Evolutionary conservation across 75 land plant genomes (phyloP).

Genomic region (Ceratopteris richardii): DNA sequence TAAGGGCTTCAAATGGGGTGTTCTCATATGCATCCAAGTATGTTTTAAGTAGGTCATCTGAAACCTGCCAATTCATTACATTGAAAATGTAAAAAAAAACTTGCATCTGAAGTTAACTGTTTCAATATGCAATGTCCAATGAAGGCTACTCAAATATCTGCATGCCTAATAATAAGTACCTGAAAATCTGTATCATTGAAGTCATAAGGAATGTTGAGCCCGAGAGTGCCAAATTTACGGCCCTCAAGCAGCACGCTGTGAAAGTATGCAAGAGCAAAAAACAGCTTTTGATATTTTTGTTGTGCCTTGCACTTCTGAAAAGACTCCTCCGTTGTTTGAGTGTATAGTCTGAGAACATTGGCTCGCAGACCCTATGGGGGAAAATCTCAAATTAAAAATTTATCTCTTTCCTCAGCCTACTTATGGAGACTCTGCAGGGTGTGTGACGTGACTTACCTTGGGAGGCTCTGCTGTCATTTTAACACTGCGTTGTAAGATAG

Average conservation of each 20-base stretch:
- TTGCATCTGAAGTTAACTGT: too few species aligned
- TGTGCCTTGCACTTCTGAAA: slow-evolving; percentile 24
- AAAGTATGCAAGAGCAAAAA: slow-evolving; percentile 26
- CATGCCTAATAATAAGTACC: too few species aligned
- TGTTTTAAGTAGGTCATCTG: slow-evolving; percentile 23
- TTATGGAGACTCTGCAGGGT: too few species aligned
- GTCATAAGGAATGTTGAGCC: slow-evolving; percentile 27
- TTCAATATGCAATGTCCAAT: too few species aligned
- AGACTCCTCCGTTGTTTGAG: slow-evolving; percentile 24
- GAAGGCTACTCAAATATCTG: too few species aligned
- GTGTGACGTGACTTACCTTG: slow-evolving; percentile 5
- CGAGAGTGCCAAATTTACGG: slow-evolving; percentile 24
- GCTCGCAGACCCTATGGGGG: slow-evolving; percentile 20
- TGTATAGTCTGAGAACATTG: slow-evolving; percentile 21
- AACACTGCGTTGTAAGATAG: slow-evolving; percentile 26
- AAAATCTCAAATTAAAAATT: not conserved
- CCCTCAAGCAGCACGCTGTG: slow-evolving; percentile 30
- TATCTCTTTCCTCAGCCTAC: too few species aligned
- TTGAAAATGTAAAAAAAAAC: not conserved
- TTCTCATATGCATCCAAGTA: slow-evolving; percentile 28
- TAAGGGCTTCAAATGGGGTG: slow-evolving; percentile 30
- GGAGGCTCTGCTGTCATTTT: slow-evolving; percentile 37
- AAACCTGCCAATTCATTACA: slow-evolving; percentile 15
- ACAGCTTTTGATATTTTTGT: slow-evolving; percentile 26
- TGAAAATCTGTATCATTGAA: slow-evolving; percentile 35